Base-by-base conservation (phyloP, 768 basidiomycete species). In the Termitomyces sp. region DNA sequence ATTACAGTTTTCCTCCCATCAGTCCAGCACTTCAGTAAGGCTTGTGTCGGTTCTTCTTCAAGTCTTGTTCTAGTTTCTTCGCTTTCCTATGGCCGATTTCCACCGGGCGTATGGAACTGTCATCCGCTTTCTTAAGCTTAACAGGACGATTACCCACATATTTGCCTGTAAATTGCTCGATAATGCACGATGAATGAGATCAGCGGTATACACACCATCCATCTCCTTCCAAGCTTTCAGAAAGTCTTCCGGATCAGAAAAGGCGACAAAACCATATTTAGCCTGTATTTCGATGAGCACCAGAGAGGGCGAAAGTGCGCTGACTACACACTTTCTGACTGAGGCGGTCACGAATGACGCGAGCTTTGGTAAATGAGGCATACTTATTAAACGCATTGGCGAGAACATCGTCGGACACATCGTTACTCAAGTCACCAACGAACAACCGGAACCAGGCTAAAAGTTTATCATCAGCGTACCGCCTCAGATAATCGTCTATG, bases 131-230 rank as follows among this genome's bases (percentile, higher is more conserved):
- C 76, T 91, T 94, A 60, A 99, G 81, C 68, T 92, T 92, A 63
- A 99, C 85, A n/a, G 97, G 97, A 53, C 97, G 83, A 67, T 96
- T 96, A 43, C 97, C 97, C 51, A 99, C 95, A 72, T 99, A 99
- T 78, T 98, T 98, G 61, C 95, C 95, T 74, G 32, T 49, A 16
- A 51, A 52, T 39, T 29, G 52, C 13, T 51, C 27, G 53, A 36
- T 13, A 46, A 29, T 24, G 27, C 2, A 56, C 31, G 54, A 31
- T 31, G 34, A 36, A 18, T 13, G 49, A 29, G 32, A 51, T 3
- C 41, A 43, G 1, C n/a, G n/a, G n/a, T 39, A 29, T 41, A 69
- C 89, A 36, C 64, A 92, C 95, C 96, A 71, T 98, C 94, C 95
- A 97, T 98, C 71, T 98, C 95, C 70, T 98, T 98, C 96, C 96